A percentile compares a stretch with the other conserved stretches of the same genome.
These are phyloP conservation scores for Colletotrichum tropicale DNA, from an alignment of 2,329 filamentous ascomycete species.

Conservation along the genomic window DNA sequence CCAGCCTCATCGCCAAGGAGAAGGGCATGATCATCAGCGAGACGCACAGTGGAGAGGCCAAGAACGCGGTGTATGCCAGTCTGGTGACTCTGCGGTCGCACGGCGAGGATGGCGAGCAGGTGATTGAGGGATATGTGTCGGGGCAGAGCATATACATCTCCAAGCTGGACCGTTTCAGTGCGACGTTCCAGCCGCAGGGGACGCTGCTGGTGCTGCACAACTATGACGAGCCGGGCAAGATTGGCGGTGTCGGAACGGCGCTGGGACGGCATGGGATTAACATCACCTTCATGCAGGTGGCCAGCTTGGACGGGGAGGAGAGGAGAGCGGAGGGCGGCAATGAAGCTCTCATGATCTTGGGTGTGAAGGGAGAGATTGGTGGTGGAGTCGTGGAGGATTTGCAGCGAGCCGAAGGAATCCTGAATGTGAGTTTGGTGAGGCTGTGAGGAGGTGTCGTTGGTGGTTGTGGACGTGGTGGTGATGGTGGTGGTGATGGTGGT, in stretches of 20 bases:
- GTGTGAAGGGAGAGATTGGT: constrained; percentile 70
- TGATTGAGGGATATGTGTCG: constrained; percentile 71
- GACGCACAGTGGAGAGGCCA: constrained; percentile 65
- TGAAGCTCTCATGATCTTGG: constrained; percentile 84
- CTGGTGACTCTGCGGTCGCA: constrained; percentile 72
- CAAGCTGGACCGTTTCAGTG: constrained; percentile 74
- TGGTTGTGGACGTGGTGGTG: no score
- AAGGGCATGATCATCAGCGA: constrained; percentile 79
- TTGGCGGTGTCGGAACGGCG: constrained; percentile 76
- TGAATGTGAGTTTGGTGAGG: constrained; percentile 59
- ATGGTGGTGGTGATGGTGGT: rapidly evolving
- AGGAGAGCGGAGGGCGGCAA: constrained; percentile 42
- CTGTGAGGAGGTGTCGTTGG: constrained; percentile 31
- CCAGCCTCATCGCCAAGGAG: constrained; percentile 74
- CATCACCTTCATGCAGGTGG: constrained; percentile 81
- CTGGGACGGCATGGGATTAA: constrained; percentile 76
- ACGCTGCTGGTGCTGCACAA: constrained; percentile 81
- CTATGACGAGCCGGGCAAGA: constrained; percentile 82
- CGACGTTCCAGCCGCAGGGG: constrained; percentile 75
- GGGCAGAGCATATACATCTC: constrained; percentile 72
- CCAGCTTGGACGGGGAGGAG: constrained; percentile 50
- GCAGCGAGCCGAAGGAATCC: constrained; percentile 54
- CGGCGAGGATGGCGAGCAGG: constrained; percentile 39
- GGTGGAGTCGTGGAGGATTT: constrained; percentile 58
- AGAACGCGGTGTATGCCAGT: constrained; percentile 69